Evolutionary conservation across 306 rosid genomes (phyloP).

Genomic region (Elaeagnus macrophylla): DNA sequence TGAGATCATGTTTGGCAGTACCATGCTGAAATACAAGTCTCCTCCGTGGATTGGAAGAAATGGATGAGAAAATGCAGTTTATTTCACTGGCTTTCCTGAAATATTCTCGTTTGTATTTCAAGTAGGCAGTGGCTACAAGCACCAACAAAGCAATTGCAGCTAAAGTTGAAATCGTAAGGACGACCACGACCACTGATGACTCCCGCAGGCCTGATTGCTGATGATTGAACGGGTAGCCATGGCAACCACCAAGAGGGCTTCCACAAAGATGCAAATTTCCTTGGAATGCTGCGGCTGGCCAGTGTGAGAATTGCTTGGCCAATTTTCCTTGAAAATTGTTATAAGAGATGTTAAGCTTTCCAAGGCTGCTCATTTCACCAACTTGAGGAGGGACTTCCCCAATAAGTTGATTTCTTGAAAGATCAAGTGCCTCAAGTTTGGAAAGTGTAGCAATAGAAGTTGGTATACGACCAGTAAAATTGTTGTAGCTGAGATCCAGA

Average conservation of each 20-base stretch:
- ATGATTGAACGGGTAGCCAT: constrained; percentile 12
- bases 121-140: constrained; percentile 34
- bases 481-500: constrained; percentile 75
- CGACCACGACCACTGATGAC: constrained; percentile 36
- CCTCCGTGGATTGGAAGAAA: constrained; percentile 59
- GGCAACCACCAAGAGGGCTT: constrained; percentile 52
- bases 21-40: constrained; percentile 56
- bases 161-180: constrained; percentile 57
- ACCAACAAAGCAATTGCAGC: constrained; percentile 53
- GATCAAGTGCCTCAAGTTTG: constrained; percentile 76
- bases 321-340: constrained; percentile 64
- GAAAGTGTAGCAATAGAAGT: constrained; percentile 40
- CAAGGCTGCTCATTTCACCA: constrained; percentile 80
- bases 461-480: constrained; percentile 69
- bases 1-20: constrained; percentile 47
- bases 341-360: constrained; percentile 74
- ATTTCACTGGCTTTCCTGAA: constrained; percentile 40
- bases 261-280: constrained; percentile 77
- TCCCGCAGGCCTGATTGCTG: constrained; percentile 38
- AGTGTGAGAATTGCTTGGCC: constrained; percentile 52
- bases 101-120: constrained; percentile 38
- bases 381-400: constrained; percentile 70
- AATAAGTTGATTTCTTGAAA: constrained; percentile 68
- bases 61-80: constrained; percentile 53
- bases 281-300: constrained; percentile 56